Conservation (phyloP, 2,329 filamentous ascomycete genomes). For the Penicillium thymicola region DNA sequence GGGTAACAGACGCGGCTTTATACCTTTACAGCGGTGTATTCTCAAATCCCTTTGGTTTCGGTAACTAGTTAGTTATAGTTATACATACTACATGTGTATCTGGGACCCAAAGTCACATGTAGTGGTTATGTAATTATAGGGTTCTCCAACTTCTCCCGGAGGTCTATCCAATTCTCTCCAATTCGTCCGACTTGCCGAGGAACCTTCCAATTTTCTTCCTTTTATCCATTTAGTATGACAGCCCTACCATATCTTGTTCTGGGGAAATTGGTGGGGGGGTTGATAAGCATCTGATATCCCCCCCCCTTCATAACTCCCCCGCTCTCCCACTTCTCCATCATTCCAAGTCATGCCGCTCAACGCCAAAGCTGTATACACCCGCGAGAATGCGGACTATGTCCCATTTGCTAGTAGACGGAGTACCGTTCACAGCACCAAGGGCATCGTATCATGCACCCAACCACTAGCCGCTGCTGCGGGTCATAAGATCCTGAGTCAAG, state of each 20-base stretch:
- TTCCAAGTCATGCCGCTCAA: constrained; percentile 46
- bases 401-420: constrained; percentile 69
- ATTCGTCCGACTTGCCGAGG: neutral
- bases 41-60: neutral
- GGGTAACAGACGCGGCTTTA: neutral
- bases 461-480: constrained; percentile 87
- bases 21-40: neutral
- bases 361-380: constrained; percentile 50
- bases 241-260: neutral
- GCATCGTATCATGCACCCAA: constrained; percentile 86
- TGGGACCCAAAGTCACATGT: too few species aligned
- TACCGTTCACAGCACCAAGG: constrained; percentile 88
- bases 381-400: constrained; percentile 43
- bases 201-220: neutral
- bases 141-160: neutral
- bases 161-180: constrained; percentile 5
- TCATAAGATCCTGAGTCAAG: constrained; percentile 75
- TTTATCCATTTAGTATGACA: neutral
- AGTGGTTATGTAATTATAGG: neutral
- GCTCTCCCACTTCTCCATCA: neutral
- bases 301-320: neutral
- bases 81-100: neutral
- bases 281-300: neutral
- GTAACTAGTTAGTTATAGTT: too few species aligned
- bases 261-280: neutral